Base-by-base conservation (phyloP, 441 rosid species). In the Populus hybrid region DNA sequence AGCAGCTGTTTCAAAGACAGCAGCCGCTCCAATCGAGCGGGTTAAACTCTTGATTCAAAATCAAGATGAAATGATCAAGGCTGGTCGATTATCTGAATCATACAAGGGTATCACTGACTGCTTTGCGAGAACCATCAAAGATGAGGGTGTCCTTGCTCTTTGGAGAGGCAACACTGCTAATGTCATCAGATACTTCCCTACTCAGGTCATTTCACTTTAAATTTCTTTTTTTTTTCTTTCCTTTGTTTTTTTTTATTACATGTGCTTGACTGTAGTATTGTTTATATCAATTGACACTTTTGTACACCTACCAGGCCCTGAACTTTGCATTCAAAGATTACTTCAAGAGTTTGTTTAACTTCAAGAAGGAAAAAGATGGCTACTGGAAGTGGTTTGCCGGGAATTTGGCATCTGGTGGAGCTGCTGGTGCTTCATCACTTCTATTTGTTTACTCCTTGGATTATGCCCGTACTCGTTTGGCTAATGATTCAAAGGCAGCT, bases 381-480 rank as follows among this genome's bases (percentile, higher is more conserved):
- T 95, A 95, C 76, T 93, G 98, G 97, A 93, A 91, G 77, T 95
- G 98, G 98, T 95, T 95, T 89, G 96, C 95, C 20, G 99, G 99
- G 70, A 95, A 95, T 82, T 84, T 95, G 86, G 98, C 98, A 23
- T 93, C 99, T 57, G 99, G 99, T 78, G 99, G 96, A 71, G 95
- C 93, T 81, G 99, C 99, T 74, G 99, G 99, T 88, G 99, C 98
- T 67, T 88, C 98, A 73, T 95, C 99, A 68, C 94, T 90, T 71
- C 86, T 93, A 6, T 95, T 95, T 80, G 98, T 95, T 3, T 95
- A 95, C 84, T 91, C 98, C 23, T 82, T 95, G 83, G 98, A 95
- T 79, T 95, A 85, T 70, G 97, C 94, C 35, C 90, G 96, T 69
- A 95, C 98, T 8, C 94, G 97, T 80, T 84, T 95, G 79, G 99